Conservation (phyloP, 768 basidiomycete genomes). For the Russula sp. region DNA sequence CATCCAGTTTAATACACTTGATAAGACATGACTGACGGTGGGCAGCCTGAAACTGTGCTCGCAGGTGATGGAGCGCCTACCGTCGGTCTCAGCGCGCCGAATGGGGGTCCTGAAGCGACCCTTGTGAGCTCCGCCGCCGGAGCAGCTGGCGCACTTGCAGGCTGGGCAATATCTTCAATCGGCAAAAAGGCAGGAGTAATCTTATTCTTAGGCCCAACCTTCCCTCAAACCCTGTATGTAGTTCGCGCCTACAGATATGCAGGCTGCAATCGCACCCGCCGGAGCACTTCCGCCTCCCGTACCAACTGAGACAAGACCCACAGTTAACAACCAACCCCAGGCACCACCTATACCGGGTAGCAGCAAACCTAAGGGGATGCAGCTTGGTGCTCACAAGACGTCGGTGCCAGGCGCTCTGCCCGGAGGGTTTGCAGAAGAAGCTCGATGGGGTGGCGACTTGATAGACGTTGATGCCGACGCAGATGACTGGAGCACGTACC, state of each 20-base stretch:
- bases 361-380: conserved; percentile 54
- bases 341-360: conserved; percentile 22
- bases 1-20: conserved; percentile 6
- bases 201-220: background rate
- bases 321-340: background rate
- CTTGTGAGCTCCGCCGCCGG: conserved; percentile 85
- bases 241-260: conserved; percentile 3
- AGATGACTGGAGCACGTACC: conserved; percentile 85
- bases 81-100: conserved; percentile 22
- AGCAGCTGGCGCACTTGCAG: conserved; percentile 86
- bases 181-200: conserved; percentile 60
- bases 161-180: conserved; percentile 92
- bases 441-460: conserved; percentile 56
- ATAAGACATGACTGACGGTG: background rate
- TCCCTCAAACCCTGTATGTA: background rate
- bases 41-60: conserved; percentile 52
- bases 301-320: conserved; percentile 15
- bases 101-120: conserved; percentile 34
- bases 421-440: conserved; percentile 55
- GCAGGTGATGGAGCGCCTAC: conserved; percentile 23
- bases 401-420: conserved; percentile 37
- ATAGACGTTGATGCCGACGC: conserved; percentile 93
- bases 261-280: conserved; percentile 8
- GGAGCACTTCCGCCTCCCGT: conserved; percentile 12
- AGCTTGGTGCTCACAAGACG: conserved; percentile 57